These are phyloP conservation scores for Parmelia sp. DNA, from an alignment of 495 filamentous ascomycete genomes.

Conservation along the genomic window DNA sequence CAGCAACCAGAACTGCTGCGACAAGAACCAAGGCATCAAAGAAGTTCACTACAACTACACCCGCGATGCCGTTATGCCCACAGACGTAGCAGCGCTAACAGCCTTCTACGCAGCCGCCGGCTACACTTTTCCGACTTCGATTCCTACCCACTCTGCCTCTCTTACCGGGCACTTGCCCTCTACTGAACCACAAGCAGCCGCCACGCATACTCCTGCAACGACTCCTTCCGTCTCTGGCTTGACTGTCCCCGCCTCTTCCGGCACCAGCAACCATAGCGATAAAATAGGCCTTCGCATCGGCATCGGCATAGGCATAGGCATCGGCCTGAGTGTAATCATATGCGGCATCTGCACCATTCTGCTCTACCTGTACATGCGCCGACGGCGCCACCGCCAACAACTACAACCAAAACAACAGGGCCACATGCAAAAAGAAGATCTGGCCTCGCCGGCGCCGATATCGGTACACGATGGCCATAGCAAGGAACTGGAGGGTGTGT, in stretches of 20 bases:
- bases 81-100: neutral
- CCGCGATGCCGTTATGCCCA: neutral
- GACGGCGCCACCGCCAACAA: neutral
- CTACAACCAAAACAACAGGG: neutral
- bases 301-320: neutral
- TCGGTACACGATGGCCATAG: neutral
- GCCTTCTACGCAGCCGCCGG: neutral
- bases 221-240: neutral
- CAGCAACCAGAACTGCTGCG: constrained; percentile 3
- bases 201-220: neutral
- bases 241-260: neutral
- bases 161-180: neutral
- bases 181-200: neutral
- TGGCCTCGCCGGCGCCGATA: neutral
- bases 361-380: neutral
- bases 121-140: neutral
- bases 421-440: too few species aligned
- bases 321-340: neutral
- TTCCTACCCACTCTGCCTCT: neutral
- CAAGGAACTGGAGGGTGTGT: neutral
- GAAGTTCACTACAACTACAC: constrained; percentile 5
- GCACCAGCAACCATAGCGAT: neutral
- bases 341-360: neutral
- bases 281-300: neutral
- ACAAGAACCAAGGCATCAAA: neutral